These are phyloP conservation scores for Saturnispora quitensis DNA, from an alignment of 805 yeast genomes.

Conservation along the genomic window DNA sequence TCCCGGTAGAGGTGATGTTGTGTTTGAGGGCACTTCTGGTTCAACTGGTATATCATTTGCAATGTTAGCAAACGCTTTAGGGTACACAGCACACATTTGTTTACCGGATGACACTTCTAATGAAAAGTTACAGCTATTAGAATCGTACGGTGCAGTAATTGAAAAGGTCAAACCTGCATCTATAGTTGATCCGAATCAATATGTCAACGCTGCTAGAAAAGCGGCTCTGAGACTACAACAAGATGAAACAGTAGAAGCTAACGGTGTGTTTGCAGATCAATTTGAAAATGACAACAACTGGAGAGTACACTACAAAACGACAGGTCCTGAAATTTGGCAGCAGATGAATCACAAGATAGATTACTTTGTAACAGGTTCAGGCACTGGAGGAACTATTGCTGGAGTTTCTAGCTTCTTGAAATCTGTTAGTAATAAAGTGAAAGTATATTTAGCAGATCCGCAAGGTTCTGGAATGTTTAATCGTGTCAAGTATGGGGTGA, in stretches of 20 bases:
- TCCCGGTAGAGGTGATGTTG: slow-evolving; percentile 58
- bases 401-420: slow-evolving; percentile 78
- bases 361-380: slow-evolving; percentile 82
- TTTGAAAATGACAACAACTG: slow-evolving; percentile 91
- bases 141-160: slow-evolving; percentile 69
- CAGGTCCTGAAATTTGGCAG: slow-evolving; percentile 87
- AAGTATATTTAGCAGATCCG: slow-evolving; percentile 79
- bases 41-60: slow-evolving; percentile 95
- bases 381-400: slow-evolving; percentile 96
- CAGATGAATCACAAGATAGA: slow-evolving; percentile 64
- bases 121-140: slow-evolving; percentile 68
- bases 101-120: slow-evolving; percentile 87
- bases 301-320: slow-evolving; percentile 69
- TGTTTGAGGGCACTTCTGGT: slow-evolving; percentile 94
- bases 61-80: slow-evolving; percentile 77
- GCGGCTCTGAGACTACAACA: slow-evolving; percentile 47
- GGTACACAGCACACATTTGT: slow-evolving; percentile 88
- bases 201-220: slow-evolving; percentile 76
- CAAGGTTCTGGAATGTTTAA: slow-evolving; percentile 91
- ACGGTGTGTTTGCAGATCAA: slow-evolving; percentile 88
- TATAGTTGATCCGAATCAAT: slow-evolving; percentile 87
- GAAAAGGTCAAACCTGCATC: slow-evolving; percentile 91
- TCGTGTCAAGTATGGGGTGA: slow-evolving; percentile 79
- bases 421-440: slow-evolving; percentile 33
- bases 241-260: slow-evolving; percentile 29